Percentiles rank a stretch among this genome's conserved stretches.
Evolutionary conservation across 1,139 yeast genomes (phyloP).

Genomic region (Yamadazyma triangularis): DNA sequence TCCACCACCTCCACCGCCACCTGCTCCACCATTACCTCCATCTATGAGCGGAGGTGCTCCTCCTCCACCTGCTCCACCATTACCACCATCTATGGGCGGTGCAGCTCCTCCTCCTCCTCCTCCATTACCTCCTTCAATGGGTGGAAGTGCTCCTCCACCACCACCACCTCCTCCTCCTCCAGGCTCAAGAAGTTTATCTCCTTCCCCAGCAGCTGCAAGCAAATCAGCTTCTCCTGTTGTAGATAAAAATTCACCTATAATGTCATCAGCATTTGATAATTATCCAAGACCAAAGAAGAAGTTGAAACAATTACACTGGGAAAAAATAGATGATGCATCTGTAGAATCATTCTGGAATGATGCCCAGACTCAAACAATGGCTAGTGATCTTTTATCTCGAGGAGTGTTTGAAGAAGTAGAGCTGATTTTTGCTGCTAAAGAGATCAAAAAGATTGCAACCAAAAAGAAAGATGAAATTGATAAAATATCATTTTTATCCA

Average conservation of each 20-base stretch:
- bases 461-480: constrained; percentile 45
- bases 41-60: constrained; percentile 13
- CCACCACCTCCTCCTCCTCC: constrained; percentile 19
- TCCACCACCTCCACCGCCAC: constrained; percentile 22
- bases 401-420: constrained; percentile 79
- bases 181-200: too few species aligned
- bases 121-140: constrained; percentile 9
- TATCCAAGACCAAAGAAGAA: constrained; percentile 75
- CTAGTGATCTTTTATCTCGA: constrained; percentile 54
- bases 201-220: constrained; percentile 3
- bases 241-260: constrained; percentile 7
- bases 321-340: constrained; percentile 55
- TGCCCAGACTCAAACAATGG: constrained; percentile 37
- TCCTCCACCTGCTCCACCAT: constrained; percentile 17
- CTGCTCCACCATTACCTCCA: constrained; percentile 21
- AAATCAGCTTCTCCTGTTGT: constrained; percentile 12
- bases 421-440: constrained; percentile 74
- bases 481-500: constrained; percentile 56
- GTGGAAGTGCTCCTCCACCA: constrained; percentile 9
- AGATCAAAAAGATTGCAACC: constrained; percentile 53
- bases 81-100: constrained; percentile 16
- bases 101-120: constrained; percentile 20
- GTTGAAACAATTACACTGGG: constrained; percentile 83
- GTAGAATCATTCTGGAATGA: constrained; percentile 64
- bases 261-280: constrained; percentile 41